Base-by-base conservation (phyloP, 106 monocot species). In the Chionographis japonica region DNA sequence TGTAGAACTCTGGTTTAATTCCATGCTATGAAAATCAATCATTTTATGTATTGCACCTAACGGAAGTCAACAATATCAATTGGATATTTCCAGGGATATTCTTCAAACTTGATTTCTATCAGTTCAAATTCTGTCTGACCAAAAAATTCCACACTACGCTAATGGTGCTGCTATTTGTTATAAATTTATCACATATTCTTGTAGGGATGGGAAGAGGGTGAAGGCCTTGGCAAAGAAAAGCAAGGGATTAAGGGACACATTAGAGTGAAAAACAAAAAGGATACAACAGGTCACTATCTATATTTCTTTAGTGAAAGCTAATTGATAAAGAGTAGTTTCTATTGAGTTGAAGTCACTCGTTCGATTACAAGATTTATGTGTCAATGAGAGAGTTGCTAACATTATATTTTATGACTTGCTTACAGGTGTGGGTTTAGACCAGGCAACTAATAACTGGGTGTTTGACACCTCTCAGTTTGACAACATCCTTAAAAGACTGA, bases 181-280 rank as follows among this genome's bases (percentile, higher is more conserved):
- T 5, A 1, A 46, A 6, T 46, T 46, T 46, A 2, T 27, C 27
- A 27, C 27, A 27, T 37, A 43, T 54, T 66, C 1, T 27, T 75
- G 4, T 37, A 97, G 97, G 97, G 97, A 65, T 97, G 97, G 97
- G 92, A 97, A 73, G 97, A 97, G 72, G 97, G 97, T 57, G 89
- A 97, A 77, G 97, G 97, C 54, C 97, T 97, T 75, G 97, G 97
- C 7, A 97, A 97, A 76, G 92, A 97, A 4, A 97, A 97, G 65
- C 97, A 97, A 73, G 97, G 97, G 18, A 97, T 97, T 46, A 92
- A 89, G 57, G 85, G 92, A 55, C 61, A 97, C 73, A 75, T 97
- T 66, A 81, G 86, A 77, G 97, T 97, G 18, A 92, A 97, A 80
- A 97, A 97, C 78, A 97, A 92, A 69, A 92, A 97, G 67, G 97